Evolutionary conservation across 2,329 filamentous ascomycete species (phyloP), one percentile per base, ranked within the genome.

Genomic region (Elsinoe australis): DNA sequence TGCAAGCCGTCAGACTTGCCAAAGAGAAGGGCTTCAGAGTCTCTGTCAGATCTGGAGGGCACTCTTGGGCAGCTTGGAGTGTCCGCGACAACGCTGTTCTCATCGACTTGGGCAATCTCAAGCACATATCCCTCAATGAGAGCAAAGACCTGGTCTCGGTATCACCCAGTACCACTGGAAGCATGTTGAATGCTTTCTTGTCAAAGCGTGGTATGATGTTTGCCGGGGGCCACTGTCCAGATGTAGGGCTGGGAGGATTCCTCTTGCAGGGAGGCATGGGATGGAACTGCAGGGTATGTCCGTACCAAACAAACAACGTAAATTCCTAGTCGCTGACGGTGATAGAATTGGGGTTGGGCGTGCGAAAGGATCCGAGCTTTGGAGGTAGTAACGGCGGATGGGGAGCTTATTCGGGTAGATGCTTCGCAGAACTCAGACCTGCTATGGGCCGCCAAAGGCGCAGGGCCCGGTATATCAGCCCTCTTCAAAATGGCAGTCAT

Each of bases 231-330:
- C 75, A 78, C 57, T 78, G 74, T 56, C 74, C 74, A 0, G 73
- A 76, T 57, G 75, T 78, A 14, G 75, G 72, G 6, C 54, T 78
- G n/a, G 74, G 74, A 0, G 75, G 75, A 0, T 78, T 77, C 52
- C 56, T 78, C 17, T 57, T 79, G 10, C 74, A 77, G 53, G 75
- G 75, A 0, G 75, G 75, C 1, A 76, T 78, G 72, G 75, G 75
- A 0, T 79, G 75, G 75, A 76, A 76, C 54, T 75, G 71, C 54
- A 71, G 68, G 58, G 71, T 72, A 51, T 49, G 65, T 29, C 8
- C 12, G 14, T 7, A 8, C 9, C 12, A 26, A 9, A 15, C 12
- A 3, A 12, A 14, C 4, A 14, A 14, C 5, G n/a, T n/a, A n/a
- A n/a, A n/a, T n/a, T n/a, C n/a, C n/a, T 31, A 10, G 14, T 33